Percentiles rank a stretch among this genome's conserved stretches.
These are phyloP conservation scores for Colletotrichum sp. DNA, from an alignment of 2,329 filamentous ascomycete genomes.

Conservation along the genomic window DNA sequence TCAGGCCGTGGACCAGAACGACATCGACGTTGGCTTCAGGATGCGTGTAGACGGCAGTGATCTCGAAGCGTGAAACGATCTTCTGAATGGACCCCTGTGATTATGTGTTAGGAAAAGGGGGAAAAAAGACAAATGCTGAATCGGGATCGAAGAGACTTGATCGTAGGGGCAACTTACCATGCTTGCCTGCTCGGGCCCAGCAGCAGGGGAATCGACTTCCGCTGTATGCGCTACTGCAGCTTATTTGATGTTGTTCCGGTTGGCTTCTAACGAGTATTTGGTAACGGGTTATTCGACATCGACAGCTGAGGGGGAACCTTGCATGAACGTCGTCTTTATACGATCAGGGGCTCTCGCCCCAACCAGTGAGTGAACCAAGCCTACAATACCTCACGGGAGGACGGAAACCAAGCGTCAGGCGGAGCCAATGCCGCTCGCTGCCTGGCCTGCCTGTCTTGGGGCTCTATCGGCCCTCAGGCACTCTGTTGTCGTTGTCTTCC, in stretches of 20 bases:
- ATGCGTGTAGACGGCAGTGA: slow-evolving; percentile 63
- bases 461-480: background rate
- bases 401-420: slow-evolving; percentile 1
- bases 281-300: background rate
- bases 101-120: background rate
- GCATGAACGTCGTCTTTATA: slow-evolving; percentile 9
- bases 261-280: background rate
- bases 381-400: background rate
- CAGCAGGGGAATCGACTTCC: background rate
- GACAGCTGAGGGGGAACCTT: background rate
- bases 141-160: background rate
- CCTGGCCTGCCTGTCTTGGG: background rate
- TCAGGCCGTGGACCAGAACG: slow-evolving; percentile 46
- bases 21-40: slow-evolving; percentile 66
- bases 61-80: slow-evolving; percentile 59
- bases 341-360: background rate
- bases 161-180: slow-evolving; percentile 1
- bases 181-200: slow-evolving; percentile 3
- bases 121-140: background rate
- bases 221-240: slow-evolving; percentile 1
- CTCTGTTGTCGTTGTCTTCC: background rate
- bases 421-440: background rate
- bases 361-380: background rate
- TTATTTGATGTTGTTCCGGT: background rate
- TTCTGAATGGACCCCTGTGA: slow-evolving; percentile 38